Evolutionary conservation across 2,329 filamentous ascomycete genomes (phyloP).

Genomic region (Xylariales sp.): DNA sequence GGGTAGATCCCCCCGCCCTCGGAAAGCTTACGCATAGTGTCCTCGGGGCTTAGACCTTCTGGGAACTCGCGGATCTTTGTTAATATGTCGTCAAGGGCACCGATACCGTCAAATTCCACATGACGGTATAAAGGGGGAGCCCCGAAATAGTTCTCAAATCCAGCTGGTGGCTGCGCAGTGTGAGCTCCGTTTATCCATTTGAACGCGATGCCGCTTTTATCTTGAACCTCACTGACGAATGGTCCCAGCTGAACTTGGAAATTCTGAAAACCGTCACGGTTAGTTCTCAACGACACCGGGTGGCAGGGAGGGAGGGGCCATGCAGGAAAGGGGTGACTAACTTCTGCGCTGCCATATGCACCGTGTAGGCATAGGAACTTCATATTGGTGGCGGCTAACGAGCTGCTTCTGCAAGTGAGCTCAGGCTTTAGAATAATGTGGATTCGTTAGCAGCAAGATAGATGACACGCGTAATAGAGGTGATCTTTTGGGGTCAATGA

Average conservation of each 20-base stretch:
- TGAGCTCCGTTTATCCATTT: constrained; percentile 11
- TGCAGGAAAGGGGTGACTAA: too few species aligned
- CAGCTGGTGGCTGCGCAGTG: constrained; percentile 8
- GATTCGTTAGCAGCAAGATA: too few species aligned
- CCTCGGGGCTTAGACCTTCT: constrained; percentile 8
- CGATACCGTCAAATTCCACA: constrained; percentile 11
- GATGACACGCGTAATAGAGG: too few species aligned
- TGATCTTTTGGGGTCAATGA: too few species aligned
- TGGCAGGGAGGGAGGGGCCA: too few species aligned
- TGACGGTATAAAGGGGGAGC: constrained; percentile 11
- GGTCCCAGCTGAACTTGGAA: constrained; percentile 9
- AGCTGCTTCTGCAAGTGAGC: too few species aligned
- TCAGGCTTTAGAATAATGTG: too few species aligned
- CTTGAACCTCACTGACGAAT: constrained; percentile 7
- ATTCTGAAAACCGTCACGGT: too few species aligned
- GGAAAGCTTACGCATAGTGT: constrained; percentile 7
- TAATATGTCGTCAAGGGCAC: constrained; percentile 7
- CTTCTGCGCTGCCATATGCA: constrained; percentile 22
- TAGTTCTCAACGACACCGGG: too few species aligned
- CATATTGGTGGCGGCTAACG: too few species aligned
- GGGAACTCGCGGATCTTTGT: constrained; percentile 6
- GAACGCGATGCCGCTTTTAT: constrained; percentile 5
- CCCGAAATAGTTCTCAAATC: constrained; percentile 15
- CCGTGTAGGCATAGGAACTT: constrained; percentile 25
- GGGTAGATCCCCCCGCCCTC: background rate